Evolutionary conservation across 108 stramenopile species (phyloP).

Genomic region (Bacterosira constricta): DNA sequence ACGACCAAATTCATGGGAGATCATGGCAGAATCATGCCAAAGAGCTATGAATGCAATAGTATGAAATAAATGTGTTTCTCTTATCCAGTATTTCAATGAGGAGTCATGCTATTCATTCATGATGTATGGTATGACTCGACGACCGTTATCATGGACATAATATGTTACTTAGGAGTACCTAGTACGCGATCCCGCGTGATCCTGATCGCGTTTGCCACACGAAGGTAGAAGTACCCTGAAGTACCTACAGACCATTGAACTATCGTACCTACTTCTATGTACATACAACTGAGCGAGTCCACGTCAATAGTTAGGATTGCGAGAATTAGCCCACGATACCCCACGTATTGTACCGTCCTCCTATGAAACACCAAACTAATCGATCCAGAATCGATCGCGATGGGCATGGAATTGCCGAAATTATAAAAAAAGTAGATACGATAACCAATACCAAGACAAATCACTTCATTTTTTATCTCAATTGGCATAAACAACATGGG

Average conservation of each 20-base stretch:
- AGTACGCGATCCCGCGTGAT: too few species aligned
- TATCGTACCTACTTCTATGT: too few species aligned
- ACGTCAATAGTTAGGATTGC: not conserved
- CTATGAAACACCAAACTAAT: not conserved
- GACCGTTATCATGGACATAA: too few species aligned
- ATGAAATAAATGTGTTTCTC: not conserved
- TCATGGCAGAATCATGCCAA: too few species aligned
- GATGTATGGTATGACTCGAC: too few species aligned
- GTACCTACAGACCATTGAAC: too few species aligned
- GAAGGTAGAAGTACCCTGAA: too few species aligned
- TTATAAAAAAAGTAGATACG: not conserved
- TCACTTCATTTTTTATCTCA: not conserved
- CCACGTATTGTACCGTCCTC: not conserved
- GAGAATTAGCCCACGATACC: not conserved
- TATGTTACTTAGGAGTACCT: too few species aligned
- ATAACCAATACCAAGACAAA: not conserved
- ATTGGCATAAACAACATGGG: slow-evolving; percentile 60
- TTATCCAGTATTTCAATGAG: too few species aligned
- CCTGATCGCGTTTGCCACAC: too few species aligned
- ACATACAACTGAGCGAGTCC: too few species aligned
- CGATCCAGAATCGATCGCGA: not conserved
- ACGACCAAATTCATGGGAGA: not conserved
- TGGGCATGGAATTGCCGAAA: not conserved
- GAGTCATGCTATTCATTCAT: too few species aligned
- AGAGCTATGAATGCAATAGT: not conserved